A percentile compares a stretch with the other conserved stretches of the same genome.
Conservation (phyloP, 257 asterid species). For the Echites panduratus region DNA sequence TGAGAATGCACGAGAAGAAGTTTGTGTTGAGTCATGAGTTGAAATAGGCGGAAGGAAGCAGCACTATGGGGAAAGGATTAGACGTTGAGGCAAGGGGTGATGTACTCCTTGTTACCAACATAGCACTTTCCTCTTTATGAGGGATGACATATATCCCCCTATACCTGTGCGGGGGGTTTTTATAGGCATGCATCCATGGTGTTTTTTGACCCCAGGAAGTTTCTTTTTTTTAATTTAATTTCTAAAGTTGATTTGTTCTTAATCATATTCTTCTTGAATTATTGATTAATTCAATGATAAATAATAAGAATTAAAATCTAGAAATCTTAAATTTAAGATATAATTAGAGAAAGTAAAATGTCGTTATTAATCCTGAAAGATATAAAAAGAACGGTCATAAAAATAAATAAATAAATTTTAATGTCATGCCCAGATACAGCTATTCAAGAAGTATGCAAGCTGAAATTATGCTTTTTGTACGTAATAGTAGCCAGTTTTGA, state of each 20-base stretch:
- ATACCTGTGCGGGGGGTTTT: not conserved
- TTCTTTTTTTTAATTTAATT: not conserved
- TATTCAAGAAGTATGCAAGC: not conserved
- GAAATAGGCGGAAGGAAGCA: conserved; percentile 17
- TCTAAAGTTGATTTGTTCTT: not conserved
- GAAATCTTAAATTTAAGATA: no score
- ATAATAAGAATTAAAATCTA: no score
- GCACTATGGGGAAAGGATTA: conserved; percentile 6
- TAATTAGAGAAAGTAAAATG: no score
- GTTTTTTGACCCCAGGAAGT: not conserved
- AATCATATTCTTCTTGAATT: no score
- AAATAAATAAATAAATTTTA: no score
- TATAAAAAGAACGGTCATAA: no score
- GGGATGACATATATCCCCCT: not conserved
- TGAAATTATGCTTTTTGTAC: no score
- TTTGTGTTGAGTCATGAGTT: conserved; percentile 22
- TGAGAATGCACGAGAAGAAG: conserved; percentile 47
- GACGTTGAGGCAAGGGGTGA: conserved; percentile 8
- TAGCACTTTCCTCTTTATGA: conserved; percentile 11
- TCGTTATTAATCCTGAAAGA: no score
- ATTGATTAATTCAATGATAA: no score
- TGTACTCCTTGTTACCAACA: conserved; percentile 5
- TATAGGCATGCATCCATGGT: not conserved
- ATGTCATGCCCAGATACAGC: no score
- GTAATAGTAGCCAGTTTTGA: not conserved